Evolutionary conservation across 306 rosid genomes (phyloP), one percentile per base, ranked within the genome.

Genomic region (Trifolium subterraneum): DNA sequence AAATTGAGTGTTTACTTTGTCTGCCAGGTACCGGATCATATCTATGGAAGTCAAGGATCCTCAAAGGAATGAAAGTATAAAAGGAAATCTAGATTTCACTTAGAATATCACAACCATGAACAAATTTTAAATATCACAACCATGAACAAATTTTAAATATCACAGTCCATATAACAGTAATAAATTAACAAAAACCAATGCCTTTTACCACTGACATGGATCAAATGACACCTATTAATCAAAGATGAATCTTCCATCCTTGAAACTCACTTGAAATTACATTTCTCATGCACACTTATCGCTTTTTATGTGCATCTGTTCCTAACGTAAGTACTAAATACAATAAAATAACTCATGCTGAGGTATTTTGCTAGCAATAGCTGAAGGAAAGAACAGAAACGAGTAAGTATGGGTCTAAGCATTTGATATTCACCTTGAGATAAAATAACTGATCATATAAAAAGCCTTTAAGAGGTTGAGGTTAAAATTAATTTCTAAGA

Each of bases 21-120:
- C 99, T 29, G 96, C 96, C 85, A 92, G 73, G 36, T 93, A 86
- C 6, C 96, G 96, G 71, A 94, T 90, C 99, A 92, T 88, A 79
- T 94, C 99, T 94, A 84, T 25, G 44, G 0, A 13, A 44, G 50
- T 44, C 50, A 44, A 44, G 16, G 50, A 44, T 42, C 15, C 15
- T 4, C 47, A 41, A 41, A 41, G 47, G 47, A 41, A 41, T 0
- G 15, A 42, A 4, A 42, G 6, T 42, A 12, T 12, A 42, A 42
- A 72, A 54, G 23, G 56, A 70, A 75, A 75, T 22, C 64, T 25
- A 50, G 71, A 76, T 76, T 73, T 19, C 39, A 73, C 48, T 9
- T 3, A 52, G 51, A 41, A 60, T 66, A 83, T 54, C 59, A 64
- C 12, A 71, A 61, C 67, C 75, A 72, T 6, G 54, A 70, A 59